Base-by-base conservation (phyloP, 371 early-diverging fungal species). In the Cokeromyces recurvatus region DNA sequence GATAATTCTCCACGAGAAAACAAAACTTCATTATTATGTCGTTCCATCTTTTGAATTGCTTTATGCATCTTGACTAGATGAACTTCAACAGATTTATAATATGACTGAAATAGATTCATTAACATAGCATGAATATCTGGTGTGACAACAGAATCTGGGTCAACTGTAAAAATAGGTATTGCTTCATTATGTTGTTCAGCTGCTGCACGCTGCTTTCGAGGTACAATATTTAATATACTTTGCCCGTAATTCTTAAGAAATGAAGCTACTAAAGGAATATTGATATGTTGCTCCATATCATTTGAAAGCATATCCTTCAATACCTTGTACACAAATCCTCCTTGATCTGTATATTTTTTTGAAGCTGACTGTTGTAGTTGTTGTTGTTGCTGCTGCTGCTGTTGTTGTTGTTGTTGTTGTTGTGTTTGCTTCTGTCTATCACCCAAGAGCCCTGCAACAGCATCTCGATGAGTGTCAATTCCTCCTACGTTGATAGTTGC, bases 1-100 rank as follows among this genome's bases (percentile, higher is more conserved):
- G 82, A 78, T 4, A 94, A 64, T 27, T 88, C 86, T 14, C 95
- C 95, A 20, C 87, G 79, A 14, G 86, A 75, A 54, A 94, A 91
- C 27, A 88, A 71, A 8, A 71, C 77, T 43, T 94, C 89, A 40
- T 91, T 81, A 44, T 91, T 91, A 20, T 70, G 77, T 38, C 81
- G 75, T 27, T 93, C 91, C 48, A 87, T 67, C 48, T 81, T 85
- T 56, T 82, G 71, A 32, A 97, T 70, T 8, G 73, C 65, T 68
- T 83, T 82, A 62, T 92, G 87, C 51, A 89, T 85, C 34, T 81
- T 82, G 25, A 80, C 63, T 2, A 94, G 64, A 58, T 89, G 86
- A 24, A 59, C 59, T 15, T 71, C 69, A 0, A 89, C 76, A 3
- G 79, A 64, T 19, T 79, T 73, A 62, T 79, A 87, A 58, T 94